phyloP scores from a whole-genome alignment of 306 rosid species.

The Carpinus fangiana region DNA sequence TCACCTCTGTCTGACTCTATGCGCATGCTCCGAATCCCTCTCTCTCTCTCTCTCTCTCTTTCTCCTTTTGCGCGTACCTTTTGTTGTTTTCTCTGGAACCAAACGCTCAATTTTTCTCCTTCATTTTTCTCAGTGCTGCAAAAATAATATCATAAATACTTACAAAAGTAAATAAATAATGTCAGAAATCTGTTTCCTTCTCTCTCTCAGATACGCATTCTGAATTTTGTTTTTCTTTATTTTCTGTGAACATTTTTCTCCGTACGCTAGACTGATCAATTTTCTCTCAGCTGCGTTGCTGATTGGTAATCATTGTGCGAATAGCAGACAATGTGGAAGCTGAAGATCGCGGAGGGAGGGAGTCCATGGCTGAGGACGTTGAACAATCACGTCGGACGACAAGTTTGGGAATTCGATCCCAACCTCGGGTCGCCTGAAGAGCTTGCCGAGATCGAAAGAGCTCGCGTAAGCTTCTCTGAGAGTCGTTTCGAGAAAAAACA shows the following conservation, averaged over 20 bases:
- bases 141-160: no score
- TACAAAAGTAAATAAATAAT: no score
- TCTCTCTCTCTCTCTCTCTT: no score
- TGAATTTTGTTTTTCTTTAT: not conserved
- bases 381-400: slow-evolving; percentile 73
- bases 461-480: slow-evolving; percentile 44
- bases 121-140: no score
- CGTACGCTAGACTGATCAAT: not conserved
- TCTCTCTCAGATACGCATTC: no score
- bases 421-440: slow-evolving; percentile 50
- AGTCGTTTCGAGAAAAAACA: slow-evolving; percentile 62
- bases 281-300: not conserved
- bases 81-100: no score
- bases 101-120: no score
- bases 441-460: slow-evolving; percentile 44
- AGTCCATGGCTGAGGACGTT: slow-evolving; percentile 64
- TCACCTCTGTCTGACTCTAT: no score
- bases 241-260: not conserved
- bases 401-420: slow-evolving; percentile 84
- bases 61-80: no score
- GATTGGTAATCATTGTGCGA: not conserved
- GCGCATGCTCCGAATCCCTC: no score
- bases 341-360: slow-evolving; percentile 73
- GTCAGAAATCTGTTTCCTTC: no score
- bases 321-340: slow-evolving; percentile 69